Evolutionary conservation across 257 asterid genomes (phyloP).

Genomic region (Verbascum thapsus): DNA sequence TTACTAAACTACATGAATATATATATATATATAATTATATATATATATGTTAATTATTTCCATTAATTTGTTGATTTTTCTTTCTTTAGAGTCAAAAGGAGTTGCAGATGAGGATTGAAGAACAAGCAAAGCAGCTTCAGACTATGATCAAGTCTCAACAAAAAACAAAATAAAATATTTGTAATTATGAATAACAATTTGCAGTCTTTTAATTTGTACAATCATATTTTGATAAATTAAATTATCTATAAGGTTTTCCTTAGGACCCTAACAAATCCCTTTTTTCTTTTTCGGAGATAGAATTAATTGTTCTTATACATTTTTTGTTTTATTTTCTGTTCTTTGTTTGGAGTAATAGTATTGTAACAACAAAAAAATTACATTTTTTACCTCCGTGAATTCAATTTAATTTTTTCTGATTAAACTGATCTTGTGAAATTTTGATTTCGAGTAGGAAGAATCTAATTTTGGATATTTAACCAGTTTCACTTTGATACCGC

Average conservation of each 20-base stretch:
- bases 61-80: not conserved
- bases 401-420: too few species aligned
- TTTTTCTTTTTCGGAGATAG: too few species aligned
- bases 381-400: too few species aligned
- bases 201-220: not conserved
- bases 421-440: too few species aligned
- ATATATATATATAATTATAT: too few species aligned
- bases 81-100: constrained; percentile 38
- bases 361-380: too few species aligned
- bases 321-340: too few species aligned
- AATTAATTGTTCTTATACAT: not conserved
- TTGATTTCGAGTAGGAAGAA: too few species aligned
- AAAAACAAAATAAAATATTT: not conserved
- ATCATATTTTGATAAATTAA: not conserved
- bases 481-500: too few species aligned
- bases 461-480: too few species aligned
- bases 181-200: not conserved
- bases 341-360: too few species aligned
- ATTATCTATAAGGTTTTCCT: not conserved
- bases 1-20: not conserved
- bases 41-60: too few species aligned
- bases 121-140: constrained; percentile 48
- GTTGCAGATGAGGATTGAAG: constrained; percentile 49
- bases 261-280: not conserved
- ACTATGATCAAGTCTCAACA: constrained; percentile 35